Conservation (phyloP, 1,284 basidiomycete species). For the Tausonia pullulans region DNA sequence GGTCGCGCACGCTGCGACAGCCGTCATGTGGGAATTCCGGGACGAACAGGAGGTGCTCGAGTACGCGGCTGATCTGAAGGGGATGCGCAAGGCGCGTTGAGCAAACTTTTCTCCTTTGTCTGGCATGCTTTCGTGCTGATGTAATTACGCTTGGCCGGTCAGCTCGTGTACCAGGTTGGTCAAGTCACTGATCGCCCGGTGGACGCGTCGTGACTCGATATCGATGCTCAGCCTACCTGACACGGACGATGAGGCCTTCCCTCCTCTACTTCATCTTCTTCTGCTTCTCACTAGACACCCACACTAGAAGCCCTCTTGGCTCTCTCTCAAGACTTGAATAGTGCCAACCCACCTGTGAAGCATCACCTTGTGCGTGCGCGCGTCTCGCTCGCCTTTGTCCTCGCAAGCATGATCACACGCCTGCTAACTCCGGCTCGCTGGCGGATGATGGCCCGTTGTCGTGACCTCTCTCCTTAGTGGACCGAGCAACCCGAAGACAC, state of each 20-base stretch:
- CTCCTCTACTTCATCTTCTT: neutral
- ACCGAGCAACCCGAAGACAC: conserved; percentile 40
- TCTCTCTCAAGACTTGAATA: conserved; percentile 27
- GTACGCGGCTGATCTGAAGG: conserved; percentile 29
- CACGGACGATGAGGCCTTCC: too few species aligned
- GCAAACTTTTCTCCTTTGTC: neutral
- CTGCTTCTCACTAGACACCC: conserved; percentile 24
- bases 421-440: too few species aligned
- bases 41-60: conserved; percentile 26
- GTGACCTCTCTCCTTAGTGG: conserved; percentile 25
- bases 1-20: conserved; percentile 39
- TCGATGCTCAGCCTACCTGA: too few species aligned
- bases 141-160: too few species aligned
- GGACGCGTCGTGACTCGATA: too few species aligned
- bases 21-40: conserved; percentile 28
- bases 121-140: neutral
- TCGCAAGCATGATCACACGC: too few species aligned
- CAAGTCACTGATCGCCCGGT: too few species aligned
- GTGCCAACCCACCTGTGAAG: conserved; percentile 23
- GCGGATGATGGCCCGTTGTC: too few species aligned
- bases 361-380: conserved; percentile 27
- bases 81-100: conserved; percentile 30
- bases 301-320: conserved; percentile 26
- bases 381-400: too few species aligned
- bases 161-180: conserved; percentile 6